A percentile compares a stretch with the other conserved stretches of the same genome.
These are phyloP conservation scores for Collybia nuda DNA, from an alignment of 768 basidiomycete species.

Conservation along the genomic window DNA sequence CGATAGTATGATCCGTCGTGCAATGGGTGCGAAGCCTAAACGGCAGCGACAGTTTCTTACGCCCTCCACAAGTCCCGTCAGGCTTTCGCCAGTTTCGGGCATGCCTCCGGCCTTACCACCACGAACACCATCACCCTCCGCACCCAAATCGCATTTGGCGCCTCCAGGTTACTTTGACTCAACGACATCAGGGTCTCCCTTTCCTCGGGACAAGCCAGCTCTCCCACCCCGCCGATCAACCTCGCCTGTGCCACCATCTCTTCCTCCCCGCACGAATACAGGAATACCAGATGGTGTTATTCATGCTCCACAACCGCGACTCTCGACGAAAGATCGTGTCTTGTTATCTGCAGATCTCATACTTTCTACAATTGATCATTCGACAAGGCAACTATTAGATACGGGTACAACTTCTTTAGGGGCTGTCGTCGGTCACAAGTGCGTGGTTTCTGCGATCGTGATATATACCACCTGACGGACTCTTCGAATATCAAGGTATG, in stretches of 20 bases:
- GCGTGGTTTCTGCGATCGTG: conserved; percentile 13
- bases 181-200: conserved; percentile 8
- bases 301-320: conserved; percentile 17
- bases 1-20: conserved; percentile 57
- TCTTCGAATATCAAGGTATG: conserved; percentile 42
- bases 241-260: conserved; percentile 30
- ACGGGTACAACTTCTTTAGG: conserved; percentile 47
- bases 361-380: conserved; percentile 61
- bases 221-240: conserved; percentile 30
- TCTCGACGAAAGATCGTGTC: conserved; percentile 46
- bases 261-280: conserved; percentile 30
- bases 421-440: conserved; percentile 57
- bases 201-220: conserved; percentile 21
- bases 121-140: conserved; percentile 16
- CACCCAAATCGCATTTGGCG: not conserved
- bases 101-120: conserved; percentile 18
- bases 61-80: conserved; percentile 9
- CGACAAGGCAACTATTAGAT: conserved; percentile 51
- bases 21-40: conserved; percentile 48
- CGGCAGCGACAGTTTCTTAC: conserved; percentile 15
- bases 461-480: not conserved
- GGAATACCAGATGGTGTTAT: conserved; percentile 5
- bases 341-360: conserved; percentile 68
- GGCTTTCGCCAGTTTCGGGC: not conserved
- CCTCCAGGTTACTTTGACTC: conserved; percentile 19